Conservation (phyloP, 352 stramenopile species). For the Blastocystis sp. region DNA sequence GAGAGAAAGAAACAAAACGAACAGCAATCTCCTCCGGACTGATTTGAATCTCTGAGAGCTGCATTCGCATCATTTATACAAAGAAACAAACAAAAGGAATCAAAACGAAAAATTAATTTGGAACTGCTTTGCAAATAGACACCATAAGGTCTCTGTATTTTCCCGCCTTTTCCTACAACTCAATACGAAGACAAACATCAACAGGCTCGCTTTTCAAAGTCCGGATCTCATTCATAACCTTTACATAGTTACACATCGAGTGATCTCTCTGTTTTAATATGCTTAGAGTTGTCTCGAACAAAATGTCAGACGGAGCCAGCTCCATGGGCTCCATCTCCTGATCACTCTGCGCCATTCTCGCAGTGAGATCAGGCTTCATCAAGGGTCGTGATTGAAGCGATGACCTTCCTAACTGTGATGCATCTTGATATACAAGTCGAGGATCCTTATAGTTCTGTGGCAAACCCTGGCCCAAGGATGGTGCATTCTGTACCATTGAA, state of each 20-base stretch:
- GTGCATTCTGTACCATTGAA: neutral
- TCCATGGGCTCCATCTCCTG: neutral
- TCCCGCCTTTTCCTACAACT: neutral
- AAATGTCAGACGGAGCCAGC: too few species aligned
- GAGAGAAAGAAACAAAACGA: neutral
- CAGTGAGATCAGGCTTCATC: neutral
- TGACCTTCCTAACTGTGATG: neutral
- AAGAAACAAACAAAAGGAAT: neutral
- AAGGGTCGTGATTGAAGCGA: neutral
- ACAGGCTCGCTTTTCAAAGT: neutral
- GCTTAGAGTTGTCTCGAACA: too few species aligned
- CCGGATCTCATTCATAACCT: neutral
- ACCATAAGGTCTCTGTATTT: neutral
- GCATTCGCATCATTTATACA: neutral
- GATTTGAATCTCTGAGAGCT: neutral
- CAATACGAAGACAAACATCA: neutral
- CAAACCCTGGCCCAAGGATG: too few species aligned
- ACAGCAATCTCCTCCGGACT: neutral
- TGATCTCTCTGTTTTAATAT: neutral
- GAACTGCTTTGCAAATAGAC: too few species aligned
- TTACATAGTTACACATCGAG: neutral
- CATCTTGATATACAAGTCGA: neutral
- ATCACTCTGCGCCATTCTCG: neutral
- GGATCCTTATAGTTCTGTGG: too few species aligned
- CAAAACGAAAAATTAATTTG: constrained; percentile 7